These are phyloP conservation scores for Didymella pomorum DNA, from an alignment of 2,329 filamentous ascomycete genomes.

Conservation along the genomic window DNA sequence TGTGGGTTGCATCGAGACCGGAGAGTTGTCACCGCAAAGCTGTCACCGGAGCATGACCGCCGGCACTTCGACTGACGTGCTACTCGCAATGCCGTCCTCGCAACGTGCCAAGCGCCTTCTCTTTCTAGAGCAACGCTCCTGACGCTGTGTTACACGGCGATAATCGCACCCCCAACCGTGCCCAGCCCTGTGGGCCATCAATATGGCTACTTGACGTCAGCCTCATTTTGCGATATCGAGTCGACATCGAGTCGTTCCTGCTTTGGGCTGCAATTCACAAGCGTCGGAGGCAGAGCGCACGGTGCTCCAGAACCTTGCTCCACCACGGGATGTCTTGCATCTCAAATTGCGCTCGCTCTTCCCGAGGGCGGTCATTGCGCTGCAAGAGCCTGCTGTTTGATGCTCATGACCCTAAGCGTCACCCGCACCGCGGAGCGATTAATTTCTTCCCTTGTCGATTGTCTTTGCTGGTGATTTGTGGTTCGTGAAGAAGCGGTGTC, in stretches of 20 bases:
- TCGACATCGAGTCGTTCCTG: constrained; percentile 15
- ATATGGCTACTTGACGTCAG: constrained; percentile 19
- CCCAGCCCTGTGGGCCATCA: constrained; percentile 15
- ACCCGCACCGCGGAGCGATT: constrained; percentile 4
- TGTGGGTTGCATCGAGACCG: constrained; percentile 5
- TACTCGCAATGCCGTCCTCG: constrained; percentile 7
- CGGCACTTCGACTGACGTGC: constrained; percentile 10
- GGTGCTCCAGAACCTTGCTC: constrained; percentile 13
- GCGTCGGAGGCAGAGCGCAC: constrained; percentile 14
- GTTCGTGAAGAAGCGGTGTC: constrained; percentile 12
- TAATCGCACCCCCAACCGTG: constrained; percentile 18
- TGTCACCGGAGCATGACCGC: constrained; percentile 4
- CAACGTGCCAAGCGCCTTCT: constrained; percentile 22
- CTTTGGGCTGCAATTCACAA: constrained; percentile 16
- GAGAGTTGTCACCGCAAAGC: background rate
- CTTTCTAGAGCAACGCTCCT: constrained; percentile 15
- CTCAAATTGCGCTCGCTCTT: constrained; percentile 22
- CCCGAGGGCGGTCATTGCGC: constrained; percentile 8
- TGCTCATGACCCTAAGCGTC: constrained; percentile 18
- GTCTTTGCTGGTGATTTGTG: constrained; percentile 1
- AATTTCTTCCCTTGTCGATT: constrained; percentile 11
- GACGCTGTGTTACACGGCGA: constrained; percentile 16
- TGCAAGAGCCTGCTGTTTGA: constrained; percentile 7
- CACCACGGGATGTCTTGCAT: constrained; percentile 34
- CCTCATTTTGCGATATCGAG: constrained; percentile 19